Conservation (phyloP, 2,329 filamentous ascomycete species). For the Zarea fungicola region DNA sequence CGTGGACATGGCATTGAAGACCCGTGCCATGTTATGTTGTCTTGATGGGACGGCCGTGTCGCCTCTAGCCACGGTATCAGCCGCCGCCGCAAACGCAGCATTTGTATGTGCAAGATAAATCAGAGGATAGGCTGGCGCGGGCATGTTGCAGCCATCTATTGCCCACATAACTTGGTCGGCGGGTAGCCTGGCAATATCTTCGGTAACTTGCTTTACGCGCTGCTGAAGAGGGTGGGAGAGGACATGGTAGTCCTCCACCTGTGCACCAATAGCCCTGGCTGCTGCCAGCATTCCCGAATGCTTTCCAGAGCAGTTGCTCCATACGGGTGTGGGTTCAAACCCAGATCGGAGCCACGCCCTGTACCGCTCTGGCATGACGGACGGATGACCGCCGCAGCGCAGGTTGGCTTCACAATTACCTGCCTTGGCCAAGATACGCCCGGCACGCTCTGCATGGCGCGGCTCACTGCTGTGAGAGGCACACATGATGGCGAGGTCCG, state of each 20-base stretch:
- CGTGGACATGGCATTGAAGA: conserved; percentile 37
- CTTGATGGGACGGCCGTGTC: neutral
- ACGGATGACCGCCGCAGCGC: conserved; percentile 37
- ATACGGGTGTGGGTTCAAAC: conserved; percentile 32
- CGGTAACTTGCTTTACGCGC: conserved; percentile 30
- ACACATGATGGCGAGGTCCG: conserved; percentile 41
- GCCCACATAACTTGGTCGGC: conserved; percentile 33
- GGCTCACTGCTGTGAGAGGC: conserved; percentile 42
- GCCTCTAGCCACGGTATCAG: conserved; percentile 13
- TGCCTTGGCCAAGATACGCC: conserved; percentile 32
- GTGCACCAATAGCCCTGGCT: conserved; percentile 29
- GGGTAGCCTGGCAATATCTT: conserved; percentile 28
- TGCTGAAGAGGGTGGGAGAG: conserved; percentile 33
- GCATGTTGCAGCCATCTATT: conserved; percentile 43
- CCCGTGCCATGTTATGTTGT: conserved; percentile 22
- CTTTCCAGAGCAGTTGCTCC: conserved; percentile 45
- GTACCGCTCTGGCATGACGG: conserved; percentile 31
- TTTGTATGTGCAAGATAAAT: conserved; percentile 29
- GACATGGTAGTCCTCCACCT: conserved; percentile 30
- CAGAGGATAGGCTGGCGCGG: conserved; percentile 39
- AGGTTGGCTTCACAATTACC: conserved; percentile 30
- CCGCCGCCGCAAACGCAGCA: conserved; percentile 32
- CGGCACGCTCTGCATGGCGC: conserved; percentile 32
- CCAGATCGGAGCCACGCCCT: conserved; percentile 33
- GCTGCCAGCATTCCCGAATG: conserved; percentile 43